These are phyloP conservation scores for Magnusiomyces paraingens DNA, from an alignment of 1,139 yeast species.

Conservation along the genomic window DNA sequence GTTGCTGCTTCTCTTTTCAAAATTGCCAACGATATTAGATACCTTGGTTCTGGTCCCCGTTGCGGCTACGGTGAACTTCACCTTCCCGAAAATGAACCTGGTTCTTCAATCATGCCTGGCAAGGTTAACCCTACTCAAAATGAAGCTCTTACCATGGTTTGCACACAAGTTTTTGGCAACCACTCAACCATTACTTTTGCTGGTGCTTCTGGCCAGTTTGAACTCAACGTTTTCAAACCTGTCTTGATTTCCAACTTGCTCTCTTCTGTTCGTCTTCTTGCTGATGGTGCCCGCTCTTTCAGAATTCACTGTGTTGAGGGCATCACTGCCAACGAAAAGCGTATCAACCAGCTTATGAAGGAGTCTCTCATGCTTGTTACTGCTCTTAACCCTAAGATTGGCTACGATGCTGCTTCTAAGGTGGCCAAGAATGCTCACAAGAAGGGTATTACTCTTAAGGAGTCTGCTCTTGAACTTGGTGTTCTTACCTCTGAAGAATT, in stretches of 20 bases:
- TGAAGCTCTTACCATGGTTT: slow-evolving; percentile 97
- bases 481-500: slow-evolving; percentile 78
- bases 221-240: slow-evolving; percentile 96
- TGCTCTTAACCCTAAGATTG: slow-evolving; percentile 97
- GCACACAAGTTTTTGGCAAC: slow-evolving; percentile 96
- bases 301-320: slow-evolving; percentile 94
- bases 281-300: slow-evolving; percentile 86
- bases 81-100: slow-evolving; percentile 97
- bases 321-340: slow-evolving; percentile 78
- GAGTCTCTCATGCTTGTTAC: slow-evolving; percentile 98
- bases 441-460: slow-evolving; percentile 92
- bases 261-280: slow-evolving; percentile 77
- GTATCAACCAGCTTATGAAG: slow-evolving; percentile 78
- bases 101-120: slow-evolving; percentile 99
- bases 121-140: slow-evolving; percentile 99
- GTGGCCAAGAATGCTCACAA: slow-evolving; percentile 98
- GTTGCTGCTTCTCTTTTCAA: slow-evolving; percentile 89
- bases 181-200: slow-evolving; percentile 91
- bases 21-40: slow-evolving; percentile 96
- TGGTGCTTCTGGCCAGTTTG: slow-evolving; percentile 98
- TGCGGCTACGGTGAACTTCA: slow-evolving; percentile 97
- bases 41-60: slow-evolving; percentile 98
- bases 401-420: slow-evolving; percentile 94
- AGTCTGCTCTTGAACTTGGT: slow-evolving; percentile 86
- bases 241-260: slow-evolving; percentile 87